Base-by-base conservation (phyloP, 2,329 filamentous ascomycete species). In the Colletotrichum euphorbiae region DNA sequence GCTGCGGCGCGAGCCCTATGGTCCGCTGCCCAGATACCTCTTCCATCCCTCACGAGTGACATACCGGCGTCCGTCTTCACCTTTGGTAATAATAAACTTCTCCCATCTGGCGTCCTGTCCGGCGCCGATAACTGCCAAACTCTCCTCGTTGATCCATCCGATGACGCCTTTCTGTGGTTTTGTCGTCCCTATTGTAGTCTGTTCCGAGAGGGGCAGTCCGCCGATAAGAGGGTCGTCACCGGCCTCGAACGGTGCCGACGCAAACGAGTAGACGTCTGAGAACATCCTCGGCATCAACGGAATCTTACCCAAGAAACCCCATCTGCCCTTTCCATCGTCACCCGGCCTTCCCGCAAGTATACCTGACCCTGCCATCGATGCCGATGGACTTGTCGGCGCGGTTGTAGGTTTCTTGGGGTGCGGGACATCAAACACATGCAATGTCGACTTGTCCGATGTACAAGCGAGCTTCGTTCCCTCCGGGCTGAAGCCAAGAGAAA, bases 371-470 rank as follows among this genome's bases (percentile, higher is more conserved):
- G 52, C 62, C 54, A 60, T 60, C 9, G 74, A 75, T 33, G 75
- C 72, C 6, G 76, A 73, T 5, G 71, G 69, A 19, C 59, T 69
- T 3, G 66, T 33, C 36, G 64, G 61, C 15, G 51, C 55, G 2
- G 51, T 76, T 13, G 58, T 15, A 3, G 79, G 77, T 70, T 80
- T 81, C 57, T 82, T 83, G 8, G 83, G 81, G 67, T 87, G 85
- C 4, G 91, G 91, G 1, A 98, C 85, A 75, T 98, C 94, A 76
- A 98, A 99, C 42, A 99, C 87, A 79, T 99, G 96, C 11, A 99
- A 84, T 0, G 94, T 99, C 6, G 93, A 94, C 80, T 98, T 99
- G 83, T 99, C 96, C 1, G 94, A 98, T 1, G 95, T 98, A 70
- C 94, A 95, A 28, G 96, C 96, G 11, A 98, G 85, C 75, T 94